Base-by-base conservation (phyloP, 805 yeast species). In the Sugiyamaella lignohabitans region DNA sequence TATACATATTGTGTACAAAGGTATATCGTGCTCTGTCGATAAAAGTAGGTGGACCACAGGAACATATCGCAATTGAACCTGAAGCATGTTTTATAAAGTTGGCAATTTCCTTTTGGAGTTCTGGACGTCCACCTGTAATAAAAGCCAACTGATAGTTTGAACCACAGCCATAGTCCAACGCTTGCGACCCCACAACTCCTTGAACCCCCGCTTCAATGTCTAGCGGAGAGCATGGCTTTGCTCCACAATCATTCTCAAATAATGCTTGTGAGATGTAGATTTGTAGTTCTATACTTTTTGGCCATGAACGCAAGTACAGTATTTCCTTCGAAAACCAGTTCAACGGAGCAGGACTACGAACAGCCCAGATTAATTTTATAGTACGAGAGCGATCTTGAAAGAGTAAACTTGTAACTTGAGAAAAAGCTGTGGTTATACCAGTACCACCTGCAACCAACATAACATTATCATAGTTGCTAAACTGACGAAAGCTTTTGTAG, bases 401-500 rank as follows among this genome's bases (percentile, higher is more conserved):
- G 8, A 23, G 35, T 38, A 27, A 22, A 35, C 4, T 55, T 20
- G 34, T 51, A 6, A 73, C 79, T 47, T 75, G 68, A 3, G 76
- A 64, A 49, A 74, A 73, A 17, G 76, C 70, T 1, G 79, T 85
- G 0, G 91, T 80, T 43, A 84, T 69, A 45, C 93, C 93, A 45
- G 79, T 79, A 24, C 93, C 91, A 41, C 87, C 89, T 5, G 89
- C 83, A 20, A 84, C 51, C 38, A 81, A 71, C 4, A 82, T 69
- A 4, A 80, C 74, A 47, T 75, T 72, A 42, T 78, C 74, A 54
- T 73, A 82, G 38, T 68, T 64, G 21, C 67, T 64, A 14, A 78
- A 64, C 1, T 80, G 75, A 3, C 75, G 59, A 2, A 73, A 52
- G 35, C 70, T 68, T 2, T 91, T 86, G 57, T 84, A 84, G 1